Conservation (phyloP, 805 yeast genomes). For the Hanseniaspora meyeri region DNA sequence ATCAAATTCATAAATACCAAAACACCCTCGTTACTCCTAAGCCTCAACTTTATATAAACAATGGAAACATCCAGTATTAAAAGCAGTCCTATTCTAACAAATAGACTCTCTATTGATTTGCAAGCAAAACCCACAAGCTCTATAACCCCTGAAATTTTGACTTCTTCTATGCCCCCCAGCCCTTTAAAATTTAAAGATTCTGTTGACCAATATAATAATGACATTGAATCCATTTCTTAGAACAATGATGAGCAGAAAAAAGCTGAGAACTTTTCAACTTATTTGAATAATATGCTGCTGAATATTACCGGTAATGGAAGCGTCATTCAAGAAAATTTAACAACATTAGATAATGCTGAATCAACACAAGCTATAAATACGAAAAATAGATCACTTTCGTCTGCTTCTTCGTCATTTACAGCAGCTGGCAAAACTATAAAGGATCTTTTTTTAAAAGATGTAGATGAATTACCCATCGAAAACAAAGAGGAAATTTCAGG, state of each 20-base stretch:
- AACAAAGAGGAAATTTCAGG: not conserved
- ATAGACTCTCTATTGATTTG: not conserved
- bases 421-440: slow-evolving; percentile 10
- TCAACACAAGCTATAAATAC: not conserved
- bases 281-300: slow-evolving; percentile 3
- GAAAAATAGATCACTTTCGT: not conserved
- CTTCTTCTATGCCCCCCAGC: not conserved
- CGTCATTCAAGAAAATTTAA: not conserved
- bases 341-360: not conserved
- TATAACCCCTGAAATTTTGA: not conserved
- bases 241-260: not conserved
- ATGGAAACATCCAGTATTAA: not conserved
- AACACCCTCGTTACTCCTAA: not conserved
- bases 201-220: not conserved
- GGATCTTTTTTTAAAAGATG: slow-evolving; percentile 10
- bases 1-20: not conserved
- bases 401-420: slow-evolving; percentile 1
- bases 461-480: not conserved
- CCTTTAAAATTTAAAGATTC: slow-evolving; percentile 2
- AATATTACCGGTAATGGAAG: slow-evolving; percentile 7
- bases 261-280: not conserved
- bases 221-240: not conserved
- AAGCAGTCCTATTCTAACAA: not conserved
- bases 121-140: not conserved
- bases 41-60: too few relatives aligned